Conservation (phyloP, 1,284 basidiomycete genomes). For the Rhodotorula sp. region DNA sequence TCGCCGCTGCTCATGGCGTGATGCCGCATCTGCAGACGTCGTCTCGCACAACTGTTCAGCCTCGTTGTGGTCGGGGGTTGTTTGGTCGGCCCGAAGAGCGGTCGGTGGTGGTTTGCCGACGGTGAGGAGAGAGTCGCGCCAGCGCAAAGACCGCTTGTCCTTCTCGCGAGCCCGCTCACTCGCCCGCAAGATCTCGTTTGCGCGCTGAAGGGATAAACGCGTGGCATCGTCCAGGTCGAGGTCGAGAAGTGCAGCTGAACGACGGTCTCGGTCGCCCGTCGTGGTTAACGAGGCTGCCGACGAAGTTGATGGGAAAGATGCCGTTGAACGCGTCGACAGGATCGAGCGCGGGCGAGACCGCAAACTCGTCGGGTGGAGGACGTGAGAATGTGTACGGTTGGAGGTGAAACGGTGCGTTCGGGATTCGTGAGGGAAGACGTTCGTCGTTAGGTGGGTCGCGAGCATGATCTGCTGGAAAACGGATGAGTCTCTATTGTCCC, state of each 20-base stretch:
- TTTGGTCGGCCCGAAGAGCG: background rate
- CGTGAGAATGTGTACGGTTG: background rate
- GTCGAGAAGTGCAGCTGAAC: slow-evolving; percentile 20
- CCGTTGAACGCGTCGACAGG: slow-evolving; percentile 14
- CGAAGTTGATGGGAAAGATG: background rate
- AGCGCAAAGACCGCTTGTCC: slow-evolving; percentile 8
- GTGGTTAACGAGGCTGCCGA: background rate
- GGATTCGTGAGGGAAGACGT: background rate
- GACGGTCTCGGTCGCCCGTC: slow-evolving; percentile 5
- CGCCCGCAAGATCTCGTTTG: slow-evolving; percentile 18
- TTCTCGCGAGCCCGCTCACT: slow-evolving; percentile 18
- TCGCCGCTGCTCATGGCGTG: background rate
- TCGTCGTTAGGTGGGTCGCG: no score
- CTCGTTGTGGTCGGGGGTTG: background rate
- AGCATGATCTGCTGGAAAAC: no score
- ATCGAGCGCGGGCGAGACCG: slow-evolving; percentile 2
- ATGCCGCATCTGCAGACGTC: background rate
- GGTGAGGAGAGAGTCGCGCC: slow-evolving; percentile 4
- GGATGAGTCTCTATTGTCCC: no score
- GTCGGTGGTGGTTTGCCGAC: background rate
- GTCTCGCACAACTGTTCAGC: background rate
- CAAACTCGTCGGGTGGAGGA: background rate
- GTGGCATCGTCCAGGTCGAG: background rate
- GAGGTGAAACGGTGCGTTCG: background rate
- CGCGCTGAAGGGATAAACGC: slow-evolving; percentile 15